Percentiles rank a stretch among this genome's conserved stretches.
Evolutionary conservation across 495 filamentous ascomycete species (phyloP).

Genomic region (Penicillium paxilli): DNA sequence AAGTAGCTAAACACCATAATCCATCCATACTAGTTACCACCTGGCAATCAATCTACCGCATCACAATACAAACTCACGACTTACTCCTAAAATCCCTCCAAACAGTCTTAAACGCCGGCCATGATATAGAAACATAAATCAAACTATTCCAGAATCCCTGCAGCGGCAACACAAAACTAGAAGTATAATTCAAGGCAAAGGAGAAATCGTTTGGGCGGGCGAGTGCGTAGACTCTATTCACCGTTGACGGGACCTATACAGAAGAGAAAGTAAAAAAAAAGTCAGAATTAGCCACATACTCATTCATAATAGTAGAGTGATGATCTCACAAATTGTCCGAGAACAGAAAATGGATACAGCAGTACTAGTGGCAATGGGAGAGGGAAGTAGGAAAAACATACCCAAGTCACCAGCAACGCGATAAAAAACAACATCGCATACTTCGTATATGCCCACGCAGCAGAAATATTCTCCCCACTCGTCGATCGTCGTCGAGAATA

Average conservation of each 20-base stretch:
- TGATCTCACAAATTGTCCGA: too few relatives aligned
- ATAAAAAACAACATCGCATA: slow-evolving; percentile 86
- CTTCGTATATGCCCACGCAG: slow-evolving; percentile 77
- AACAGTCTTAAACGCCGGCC: slow-evolving; percentile 31
- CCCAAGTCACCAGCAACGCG: slow-evolving; percentile 80
- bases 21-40: too few relatives aligned
- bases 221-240: slow-evolving; percentile 74
- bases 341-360: too few relatives aligned
- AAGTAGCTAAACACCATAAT: too few relatives aligned
- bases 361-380: too few relatives aligned
- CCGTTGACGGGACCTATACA: slow-evolving; percentile 72
- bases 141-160: slow-evolving; percentile 88
- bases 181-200: slow-evolving; percentile 65
- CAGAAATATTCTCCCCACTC: slow-evolving; percentile 29
- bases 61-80: too few relatives aligned
- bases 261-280: too few relatives aligned
- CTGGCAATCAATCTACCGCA: too few relatives aligned
- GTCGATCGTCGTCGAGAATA: slow-evolving; percentile 18
- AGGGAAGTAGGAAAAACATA: too few relatives aligned
- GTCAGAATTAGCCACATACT: too few relatives aligned
- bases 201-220: slow-evolving; percentile 51
- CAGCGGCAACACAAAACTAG: slow-evolving; percentile 74
- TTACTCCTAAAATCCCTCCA: slow-evolving; percentile 10
- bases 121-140: slow-evolving; percentile 72
- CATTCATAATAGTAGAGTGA: too few relatives aligned